Percentiles rank a stretch among this genome's conserved stretches.
Conservation (phyloP, 2,329 filamentous ascomycete species). For the Penicillium sp. region DNA sequence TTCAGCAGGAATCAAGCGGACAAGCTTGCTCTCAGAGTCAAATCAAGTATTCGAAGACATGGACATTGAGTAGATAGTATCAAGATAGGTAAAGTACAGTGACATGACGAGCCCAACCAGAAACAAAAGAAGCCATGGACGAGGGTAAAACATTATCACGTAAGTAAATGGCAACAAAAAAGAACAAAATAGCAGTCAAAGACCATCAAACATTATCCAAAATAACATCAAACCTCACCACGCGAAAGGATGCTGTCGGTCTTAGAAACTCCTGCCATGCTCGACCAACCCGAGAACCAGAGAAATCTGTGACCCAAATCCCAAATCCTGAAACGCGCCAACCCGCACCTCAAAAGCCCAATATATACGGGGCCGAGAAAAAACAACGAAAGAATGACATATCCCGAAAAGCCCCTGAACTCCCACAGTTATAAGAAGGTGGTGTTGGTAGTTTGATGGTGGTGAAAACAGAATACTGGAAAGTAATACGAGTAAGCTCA, state of each 20-base stretch:
- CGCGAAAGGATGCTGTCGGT: constrained; percentile 29
- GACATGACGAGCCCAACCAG: constrained; percentile 8
- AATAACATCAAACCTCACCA: constrained; percentile 23
- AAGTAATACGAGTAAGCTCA: constrained; percentile 8
- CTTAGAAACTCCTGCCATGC: constrained; percentile 37
- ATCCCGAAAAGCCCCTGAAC: constrained; percentile 23
- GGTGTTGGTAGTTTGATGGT: constrained; percentile 12
- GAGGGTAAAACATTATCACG: constrained; percentile 39
- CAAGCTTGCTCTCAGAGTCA: not conserved
- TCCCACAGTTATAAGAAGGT: constrained; percentile 23
- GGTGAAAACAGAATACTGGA: constrained; percentile 11
- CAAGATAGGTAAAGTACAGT: constrained; percentile 19
- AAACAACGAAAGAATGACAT: constrained; percentile 11
- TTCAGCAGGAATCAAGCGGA: not conserved
- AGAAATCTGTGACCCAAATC: constrained; percentile 18
- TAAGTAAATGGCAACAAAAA: constrained; percentile 28
- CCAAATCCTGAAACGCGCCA: constrained; percentile 19
- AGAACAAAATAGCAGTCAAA: constrained; percentile 12
- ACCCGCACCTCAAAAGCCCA: constrained; percentile 17
- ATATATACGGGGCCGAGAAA: constrained; percentile 24
- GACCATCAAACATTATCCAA: constrained; percentile 18
- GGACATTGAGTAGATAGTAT: constrained; percentile 14
- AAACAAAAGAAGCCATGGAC: constrained; percentile 12
- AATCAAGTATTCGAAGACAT: constrained; percentile 1
- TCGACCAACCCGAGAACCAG: constrained; percentile 28